Conservation (phyloP, 768 basidiomycete species). For the Dendrothele bispora region DNA sequence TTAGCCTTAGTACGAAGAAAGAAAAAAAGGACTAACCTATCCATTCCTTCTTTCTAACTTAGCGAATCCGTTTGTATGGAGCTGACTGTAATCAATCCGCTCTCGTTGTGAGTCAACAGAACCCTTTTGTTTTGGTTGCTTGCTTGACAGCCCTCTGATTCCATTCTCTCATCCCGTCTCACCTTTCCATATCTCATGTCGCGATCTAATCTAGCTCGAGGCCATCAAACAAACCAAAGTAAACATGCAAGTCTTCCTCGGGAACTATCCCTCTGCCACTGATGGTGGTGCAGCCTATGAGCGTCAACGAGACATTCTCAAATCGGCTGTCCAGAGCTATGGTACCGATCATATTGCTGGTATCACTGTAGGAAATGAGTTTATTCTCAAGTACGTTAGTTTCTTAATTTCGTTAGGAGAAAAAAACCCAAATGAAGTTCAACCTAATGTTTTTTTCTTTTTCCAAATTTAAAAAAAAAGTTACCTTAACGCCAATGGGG, state of each 20-base stretch:
- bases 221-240: constrained; percentile 91
- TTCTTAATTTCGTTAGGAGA: not conserved
- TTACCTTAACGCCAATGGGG: constrained; percentile 52
- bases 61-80: constrained; percentile 78
- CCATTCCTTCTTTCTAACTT: too few relatives aligned
- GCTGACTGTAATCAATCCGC: constrained; percentile 85
- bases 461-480: constrained; percentile 34
- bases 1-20: too few relatives aligned
- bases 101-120: constrained; percentile 66
- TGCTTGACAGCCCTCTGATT: too few relatives aligned
- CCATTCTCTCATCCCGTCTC: too few relatives aligned
- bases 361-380: constrained; percentile 91
- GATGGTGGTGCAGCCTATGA: constrained; percentile 70
- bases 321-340: constrained; percentile 70
- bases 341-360: constrained; percentile 77
- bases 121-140: too few relatives aligned
- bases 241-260: constrained; percentile 80
- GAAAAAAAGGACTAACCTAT: too few relatives aligned
- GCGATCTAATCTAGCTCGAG: constrained; percentile 60
- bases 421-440: not conserved
- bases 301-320: constrained; percentile 67
- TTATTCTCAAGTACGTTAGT: constrained; percentile 66
- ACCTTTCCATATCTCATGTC: too few relatives aligned
- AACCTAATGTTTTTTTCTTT: not conserved
- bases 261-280: constrained; percentile 56